A percentile compares a stretch with the other conserved stretches of the same genome.
Evolutionary conservation across 2,329 filamentous ascomycete species (phyloP).

Genomic region (Ophiostoma australiae): DNA sequence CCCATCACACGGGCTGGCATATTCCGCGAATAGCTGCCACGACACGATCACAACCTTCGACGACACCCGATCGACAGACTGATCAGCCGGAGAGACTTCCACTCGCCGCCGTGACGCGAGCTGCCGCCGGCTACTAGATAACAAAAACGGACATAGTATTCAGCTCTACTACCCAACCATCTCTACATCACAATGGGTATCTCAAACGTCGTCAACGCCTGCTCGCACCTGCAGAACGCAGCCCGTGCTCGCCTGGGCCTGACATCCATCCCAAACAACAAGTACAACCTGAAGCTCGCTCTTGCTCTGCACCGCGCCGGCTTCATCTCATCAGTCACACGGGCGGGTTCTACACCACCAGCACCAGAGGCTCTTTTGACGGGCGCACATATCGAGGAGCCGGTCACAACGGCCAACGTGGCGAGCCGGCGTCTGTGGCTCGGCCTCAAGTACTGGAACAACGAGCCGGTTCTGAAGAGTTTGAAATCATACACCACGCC

Average conservation of each 20-base stretch:
- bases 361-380: slow-evolving; percentile 43
- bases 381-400: slow-evolving; percentile 39
- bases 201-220: slow-evolving; percentile 70
- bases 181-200: slow-evolving; percentile 42
- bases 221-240: slow-evolving; percentile 88
- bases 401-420: slow-evolving; percentile 65
- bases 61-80: background rate
- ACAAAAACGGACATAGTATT: background rate
- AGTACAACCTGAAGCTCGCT: slow-evolving; percentile 70
- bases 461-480: slow-evolving; percentile 68
- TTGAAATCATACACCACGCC: slow-evolving; percentile 67
- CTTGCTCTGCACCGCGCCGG: slow-evolving; percentile 77
- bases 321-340: slow-evolving; percentile 73
- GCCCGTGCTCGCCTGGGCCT: slow-evolving; percentile 76
- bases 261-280: slow-evolving; percentile 75
- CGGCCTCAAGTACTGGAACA: slow-evolving; percentile 84
- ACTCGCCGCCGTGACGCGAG: background rate
- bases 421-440: slow-evolving; percentile 76
- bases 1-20: background rate
- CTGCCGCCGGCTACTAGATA: background rate
- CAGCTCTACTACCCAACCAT: background rate
- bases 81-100: background rate
- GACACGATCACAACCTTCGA: background rate
- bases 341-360: slow-evolving; percentile 56
- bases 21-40: background rate